Conservation (phyloP, 2,329 filamentous ascomycete genomes). For the Emmonsiellopsis sp. region DNA sequence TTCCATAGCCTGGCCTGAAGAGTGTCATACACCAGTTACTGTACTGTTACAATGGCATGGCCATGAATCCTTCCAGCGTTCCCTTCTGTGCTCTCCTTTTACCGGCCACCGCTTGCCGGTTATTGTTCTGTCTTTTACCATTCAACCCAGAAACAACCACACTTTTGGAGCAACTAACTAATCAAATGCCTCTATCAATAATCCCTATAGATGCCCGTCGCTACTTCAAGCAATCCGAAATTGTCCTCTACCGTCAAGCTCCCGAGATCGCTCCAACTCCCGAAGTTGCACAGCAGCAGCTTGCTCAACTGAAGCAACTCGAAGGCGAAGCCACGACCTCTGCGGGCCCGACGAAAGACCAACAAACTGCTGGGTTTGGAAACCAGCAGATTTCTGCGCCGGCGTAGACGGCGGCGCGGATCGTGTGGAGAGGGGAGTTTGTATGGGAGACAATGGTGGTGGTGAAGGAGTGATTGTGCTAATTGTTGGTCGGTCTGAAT, state of each 20-base stretch:
- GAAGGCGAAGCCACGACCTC: slow-evolving; percentile 7
- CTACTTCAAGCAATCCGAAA: slow-evolving; percentile 99
- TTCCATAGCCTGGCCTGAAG: background rate
- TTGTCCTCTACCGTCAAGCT: slow-evolving; percentile 82
- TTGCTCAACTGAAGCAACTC: slow-evolving; percentile 27
- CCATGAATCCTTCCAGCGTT: background rate
- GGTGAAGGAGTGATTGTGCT: too few species aligned
- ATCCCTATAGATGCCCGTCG: slow-evolving; percentile 68
- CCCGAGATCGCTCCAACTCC: slow-evolving; percentile 37
- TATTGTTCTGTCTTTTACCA: too few species aligned
- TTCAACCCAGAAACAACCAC: background rate
- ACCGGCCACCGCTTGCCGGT: background rate
- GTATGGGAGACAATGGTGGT: background rate
- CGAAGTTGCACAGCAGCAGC: slow-evolving; percentile 29
- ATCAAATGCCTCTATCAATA: background rate
- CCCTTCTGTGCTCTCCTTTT: background rate
- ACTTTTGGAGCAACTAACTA: background rate
- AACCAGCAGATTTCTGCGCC: slow-evolving; percentile 1
- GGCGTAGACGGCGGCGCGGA: background rate
- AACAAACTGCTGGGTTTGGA: slow-evolving; percentile 1
- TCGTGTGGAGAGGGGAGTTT: background rate
- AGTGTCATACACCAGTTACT: background rate
- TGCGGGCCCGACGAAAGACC: slow-evolving; percentile 1
- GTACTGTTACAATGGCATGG: background rate
- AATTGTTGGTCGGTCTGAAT: background rate